phyloP scores from a whole-genome alignment of 2,329 filamentous ascomycete species.

The Monilinia fructicola region DNA sequence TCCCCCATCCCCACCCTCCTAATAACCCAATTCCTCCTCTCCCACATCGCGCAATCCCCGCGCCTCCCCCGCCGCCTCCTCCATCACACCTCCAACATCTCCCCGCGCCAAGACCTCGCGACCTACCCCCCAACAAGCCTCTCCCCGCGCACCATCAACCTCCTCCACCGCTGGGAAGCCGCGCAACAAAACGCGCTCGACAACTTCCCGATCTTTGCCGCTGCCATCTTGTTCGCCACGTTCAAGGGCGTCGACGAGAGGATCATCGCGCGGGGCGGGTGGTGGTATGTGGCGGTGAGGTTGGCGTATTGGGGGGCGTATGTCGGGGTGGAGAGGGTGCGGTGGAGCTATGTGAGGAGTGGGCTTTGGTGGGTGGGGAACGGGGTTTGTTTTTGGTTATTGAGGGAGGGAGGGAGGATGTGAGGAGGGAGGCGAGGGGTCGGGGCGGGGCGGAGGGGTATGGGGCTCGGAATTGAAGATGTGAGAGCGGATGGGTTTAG shows the following conservation, averaged over 20 bases:
- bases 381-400: slow-evolving; percentile 43
- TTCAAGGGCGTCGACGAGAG: slow-evolving; percentile 42
- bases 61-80: slow-evolving; percentile 25
- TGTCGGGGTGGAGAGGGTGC: slow-evolving; percentile 43
- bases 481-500: too few species aligned
- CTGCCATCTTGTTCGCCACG: slow-evolving; percentile 44
- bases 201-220: slow-evolving; percentile 44
- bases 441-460: too few species aligned
- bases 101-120: slow-evolving; percentile 23
- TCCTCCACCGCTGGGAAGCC: background rate
- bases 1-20: slow-evolving; percentile 23
- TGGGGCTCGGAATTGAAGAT: too few species aligned
- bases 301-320: slow-evolving; percentile 46
- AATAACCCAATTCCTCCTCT: slow-evolving; percentile 9
- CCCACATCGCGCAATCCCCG: slow-evolving; percentile 19
- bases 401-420: slow-evolving; percentile 39
- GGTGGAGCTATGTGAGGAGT: slow-evolving; percentile 42
- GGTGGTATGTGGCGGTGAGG: slow-evolving; percentile 46
- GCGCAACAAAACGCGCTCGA: slow-evolving; percentile 41
- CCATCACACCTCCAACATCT: slow-evolving; percentile 6
- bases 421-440: slow-evolving; percentile 35
- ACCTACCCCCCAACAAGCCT: slow-evolving; percentile 42
- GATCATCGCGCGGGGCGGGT: slow-evolving; percentile 44
- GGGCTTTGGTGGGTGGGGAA: slow-evolving; percentile 48
- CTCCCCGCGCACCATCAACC: slow-evolving; percentile 45